Base-by-base conservation (phyloP, 2,329 filamentous ascomycete genomes). In the Exophiala sp. region DNA sequence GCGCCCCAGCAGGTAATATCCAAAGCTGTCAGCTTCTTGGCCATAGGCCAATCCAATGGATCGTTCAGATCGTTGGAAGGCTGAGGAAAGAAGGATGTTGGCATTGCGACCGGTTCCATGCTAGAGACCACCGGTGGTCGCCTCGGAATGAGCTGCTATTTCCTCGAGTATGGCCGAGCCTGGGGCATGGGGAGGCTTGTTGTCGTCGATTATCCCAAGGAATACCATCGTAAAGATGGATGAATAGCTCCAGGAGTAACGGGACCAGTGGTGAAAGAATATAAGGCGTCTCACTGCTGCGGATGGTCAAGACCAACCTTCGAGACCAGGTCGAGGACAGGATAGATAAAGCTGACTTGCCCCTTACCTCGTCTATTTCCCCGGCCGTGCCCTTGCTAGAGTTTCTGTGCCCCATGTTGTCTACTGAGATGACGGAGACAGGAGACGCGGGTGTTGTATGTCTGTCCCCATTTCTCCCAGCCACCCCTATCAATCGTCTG, bases 21-120 rank as follows among this genome's bases (percentile, higher is more conserved):
- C 65, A 64, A 8, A 62, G 54, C 43, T 52, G 43, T 53, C 29
- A 60, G 32, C 49, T 70, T 70, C 14, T 68, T 59, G 19, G 57
- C 44, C 18, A 58, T 60, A 2, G 60, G 55, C 67, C 68, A 70
- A 42, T 69, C 69, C 40, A 70, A 55, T 6, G 68, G 68, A 46
- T 71, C 68, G 48, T 70, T 65, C 2, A 69, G 68, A 50, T 71
- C 65, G 21, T 59, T 51, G 6, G 65, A 68, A 3, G 70, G 70
- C 1, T 56, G 55, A 1, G 68, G 68, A 1, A 8, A 69, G 62
- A 4, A 68, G 57, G 19, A 70, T 63, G 35, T 66, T 48, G 19
- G 43, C 37, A 34, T 54, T 50, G 8, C 51, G 43, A 7, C 51
- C 51, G n/a, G 42, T 54, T 22, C 51, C 51, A 54, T 54, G 51